Percentiles rank a stretch among this genome's conserved stretches.
phyloP scores from a whole-genome alignment of 306 rosid genomes.

The Quercus mongolica region DNA sequence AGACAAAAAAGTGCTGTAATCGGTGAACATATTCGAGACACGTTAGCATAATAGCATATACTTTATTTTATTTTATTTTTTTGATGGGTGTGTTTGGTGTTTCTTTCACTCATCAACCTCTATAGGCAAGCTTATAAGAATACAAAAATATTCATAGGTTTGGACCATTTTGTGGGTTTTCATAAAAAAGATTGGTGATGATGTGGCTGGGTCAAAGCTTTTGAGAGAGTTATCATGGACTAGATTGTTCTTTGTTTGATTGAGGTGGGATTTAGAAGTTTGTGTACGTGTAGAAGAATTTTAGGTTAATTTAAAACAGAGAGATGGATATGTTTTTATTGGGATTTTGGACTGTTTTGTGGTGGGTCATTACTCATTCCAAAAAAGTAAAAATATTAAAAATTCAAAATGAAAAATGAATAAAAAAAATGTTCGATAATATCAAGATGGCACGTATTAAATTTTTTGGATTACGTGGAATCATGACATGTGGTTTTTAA shows the following conservation, averaged over 20 bases:
- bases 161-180: conserved; percentile 1
- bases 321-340: conserved; percentile 3
- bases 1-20: background rate
- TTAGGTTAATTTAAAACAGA: background rate
- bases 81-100: conserved; percentile 22
- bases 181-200: conserved; percentile 15
- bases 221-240: conserved; percentile 20
- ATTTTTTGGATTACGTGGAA: background rate
- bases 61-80: background rate
- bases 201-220: conserved; percentile 40
- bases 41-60: conserved; percentile 10
- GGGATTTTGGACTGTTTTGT: background rate
- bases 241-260: conserved; percentile 28
- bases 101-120: conserved; percentile 70
- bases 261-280: conserved; percentile 19
- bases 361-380: background rate
- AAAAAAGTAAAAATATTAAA: no score
- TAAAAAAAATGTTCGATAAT: background rate
- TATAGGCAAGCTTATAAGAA: conserved; percentile 31
- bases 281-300: conserved; percentile 52
- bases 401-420: background rate
- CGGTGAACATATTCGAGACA: conserved; percentile 13
- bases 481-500: background rate
- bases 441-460: conserved; percentile 13
- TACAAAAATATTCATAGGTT: background rate